Percentiles rank a stretch among this genome's conserved stretches.
Evolutionary conservation across 495 filamentous ascomycete species (phyloP).

Genomic region (Xylaria sp.): DNA sequence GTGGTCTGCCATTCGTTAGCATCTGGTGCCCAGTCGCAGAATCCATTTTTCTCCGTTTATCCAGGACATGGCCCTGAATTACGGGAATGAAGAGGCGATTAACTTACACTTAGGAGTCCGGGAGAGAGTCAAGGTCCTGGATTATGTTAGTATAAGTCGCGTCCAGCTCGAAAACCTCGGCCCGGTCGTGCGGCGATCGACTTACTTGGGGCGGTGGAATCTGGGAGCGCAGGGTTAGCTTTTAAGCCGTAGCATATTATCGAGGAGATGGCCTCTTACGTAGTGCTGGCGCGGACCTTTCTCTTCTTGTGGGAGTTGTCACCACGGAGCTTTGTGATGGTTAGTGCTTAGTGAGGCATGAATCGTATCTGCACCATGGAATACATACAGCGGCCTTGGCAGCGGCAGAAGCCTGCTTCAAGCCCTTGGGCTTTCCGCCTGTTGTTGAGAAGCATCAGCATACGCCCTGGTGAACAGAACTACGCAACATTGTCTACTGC

Average conservation of each 20-base stretch:
- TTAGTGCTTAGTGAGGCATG: conserved; percentile 12
- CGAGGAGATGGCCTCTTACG: conserved; percentile 36
- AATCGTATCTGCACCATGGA: not conserved
- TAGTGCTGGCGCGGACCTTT: conserved; percentile 91
- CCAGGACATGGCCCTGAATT: not conserved
- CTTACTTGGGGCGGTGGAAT: conserved; percentile 76
- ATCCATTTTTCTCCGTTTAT: not conserved
- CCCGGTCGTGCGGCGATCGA: conserved; percentile 74
- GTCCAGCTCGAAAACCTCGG: not conserved
- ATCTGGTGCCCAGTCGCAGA: not conserved
- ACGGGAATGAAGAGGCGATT: not conserved
- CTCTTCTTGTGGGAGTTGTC: conserved; percentile 81
- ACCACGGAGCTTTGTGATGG: conserved; percentile 18
- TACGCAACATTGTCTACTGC: conserved; percentile 69
- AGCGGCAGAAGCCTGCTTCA: conserved; percentile 83
- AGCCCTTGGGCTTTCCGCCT: conserved; percentile 69
- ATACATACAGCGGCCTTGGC: conserved; percentile 89
- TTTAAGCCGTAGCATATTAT: not conserved
- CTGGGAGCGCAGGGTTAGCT: conserved; percentile 6
- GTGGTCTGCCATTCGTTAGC: conserved; percentile 49
- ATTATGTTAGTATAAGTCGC: conserved; percentile 5
- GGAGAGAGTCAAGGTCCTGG: conserved; percentile 58
- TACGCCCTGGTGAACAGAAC: conserved; percentile 58
- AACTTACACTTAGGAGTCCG: conserved; percentile 78
- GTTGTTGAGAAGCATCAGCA: conserved; percentile 55